Evolutionary conservation across 2,329 filamentous ascomycete species (phyloP), one percentile per base, ranked within the genome.

Genomic region (Reticulascus tulasneorum): DNA sequence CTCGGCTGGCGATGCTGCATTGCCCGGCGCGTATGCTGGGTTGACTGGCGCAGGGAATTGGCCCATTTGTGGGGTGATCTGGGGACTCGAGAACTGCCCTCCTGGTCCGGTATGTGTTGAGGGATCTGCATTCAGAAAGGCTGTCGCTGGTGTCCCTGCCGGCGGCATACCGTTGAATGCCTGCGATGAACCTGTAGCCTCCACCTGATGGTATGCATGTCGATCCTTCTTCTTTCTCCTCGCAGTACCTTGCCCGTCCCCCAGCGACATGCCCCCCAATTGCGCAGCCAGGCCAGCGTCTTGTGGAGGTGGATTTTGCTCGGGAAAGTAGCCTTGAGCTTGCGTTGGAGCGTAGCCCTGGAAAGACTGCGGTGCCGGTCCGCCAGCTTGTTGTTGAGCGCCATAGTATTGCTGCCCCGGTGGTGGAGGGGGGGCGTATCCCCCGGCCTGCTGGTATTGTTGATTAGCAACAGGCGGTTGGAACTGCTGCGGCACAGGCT

Each of bases 151-250:
- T 17, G 70, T 70, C 20, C 71, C 76, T 9, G 69, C 66, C 17
- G 75, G 71, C 2, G 80, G 78, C 53, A 82, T 77, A 43, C 79
- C 82, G 55, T 83, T 82, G 64, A 85, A 86, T 9, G 79, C 67
- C 53, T 84, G 79, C 6, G 82, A 79, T 22, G 79, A 79, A 32
- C 80, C 79, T 6, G 71, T 71, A 16, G 85, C 79, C 47, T 91
- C 87, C 35, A 97, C 78, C 24, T 79, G 83, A 60, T 97, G 91
- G 61, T 94, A 86, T 46, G 90, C 91, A 64, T 97, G 91, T 41
- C 88, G 79, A 59, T 96, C 85, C 74, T 95, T 96, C 79, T 95
- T 97, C 73, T 90, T 87, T 61, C 72, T 84, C 58, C 79, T 73
- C 38, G 63, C 64, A 3, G 67, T 67, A 31, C 75, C 58, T 23